These are phyloP conservation scores for Pholiota microspora DNA, from an alignment of 768 basidiomycete genomes.

Conservation along the genomic window DNA sequence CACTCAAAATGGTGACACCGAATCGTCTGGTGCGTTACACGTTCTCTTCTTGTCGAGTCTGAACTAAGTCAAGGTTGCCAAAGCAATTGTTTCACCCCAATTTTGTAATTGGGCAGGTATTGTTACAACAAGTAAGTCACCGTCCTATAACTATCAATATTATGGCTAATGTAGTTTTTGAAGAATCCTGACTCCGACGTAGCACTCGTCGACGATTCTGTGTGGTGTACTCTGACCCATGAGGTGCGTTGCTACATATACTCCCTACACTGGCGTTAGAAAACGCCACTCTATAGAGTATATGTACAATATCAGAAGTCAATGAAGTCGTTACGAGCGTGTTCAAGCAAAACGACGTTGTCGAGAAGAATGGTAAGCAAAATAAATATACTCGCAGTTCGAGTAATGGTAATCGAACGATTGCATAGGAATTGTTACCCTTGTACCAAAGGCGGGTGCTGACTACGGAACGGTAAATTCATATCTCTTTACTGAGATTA, in stretches of 20 bases:
- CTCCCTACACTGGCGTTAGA: neutral
- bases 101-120: slow-evolving; percentile 6
- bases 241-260: slow-evolving; percentile 14
- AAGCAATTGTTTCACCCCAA: slow-evolving; percentile 15
- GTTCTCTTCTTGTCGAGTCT: neutral
- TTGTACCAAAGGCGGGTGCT: slow-evolving; percentile 1
- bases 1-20: slow-evolving; percentile 7
- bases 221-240: slow-evolving; percentile 12
- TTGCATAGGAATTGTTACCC: neutral
- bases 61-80: neutral
- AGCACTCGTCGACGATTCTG: slow-evolving; percentile 12
- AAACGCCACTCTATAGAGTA: neutral
- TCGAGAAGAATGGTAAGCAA: slow-evolving; percentile 1
- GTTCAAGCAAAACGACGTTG: neutral
- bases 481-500: no score
- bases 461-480: neutral
- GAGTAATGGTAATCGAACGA: neutral
- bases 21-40: neutral
- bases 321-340: slow-evolving; percentile 6
- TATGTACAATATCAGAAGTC: slow-evolving; percentile 5
- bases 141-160: neutral
- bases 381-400: neutral
- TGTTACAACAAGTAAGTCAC: neutral
- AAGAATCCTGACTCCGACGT: slow-evolving; percentile 10
- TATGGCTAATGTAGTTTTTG: neutral